A percentile compares a stretch with the other conserved stretches of the same genome.
Conservation (phyloP, 2,329 filamentous ascomycete genomes). For the Penicillium sp. region DNA sequence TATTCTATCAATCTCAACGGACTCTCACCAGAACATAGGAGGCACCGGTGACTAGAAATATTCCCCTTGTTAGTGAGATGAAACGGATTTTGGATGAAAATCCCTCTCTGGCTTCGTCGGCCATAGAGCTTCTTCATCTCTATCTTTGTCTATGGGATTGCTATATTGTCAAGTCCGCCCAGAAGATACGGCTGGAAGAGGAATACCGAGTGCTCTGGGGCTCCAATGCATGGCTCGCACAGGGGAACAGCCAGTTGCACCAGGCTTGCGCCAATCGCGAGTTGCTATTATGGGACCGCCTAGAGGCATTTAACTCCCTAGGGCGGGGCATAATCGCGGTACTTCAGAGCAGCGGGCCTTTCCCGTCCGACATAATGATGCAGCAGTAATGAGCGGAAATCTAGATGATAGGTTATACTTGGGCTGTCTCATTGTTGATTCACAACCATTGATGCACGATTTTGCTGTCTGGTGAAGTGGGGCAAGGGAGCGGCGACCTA, state of each 20-base stretch:
- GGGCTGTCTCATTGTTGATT: too few species aligned
- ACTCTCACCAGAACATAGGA: too few species aligned
- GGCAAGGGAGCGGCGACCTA: too few species aligned
- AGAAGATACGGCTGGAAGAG: constrained; percentile 1
- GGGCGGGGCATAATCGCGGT: not conserved
- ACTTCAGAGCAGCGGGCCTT: too few species aligned
- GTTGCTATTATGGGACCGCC: not conserved
- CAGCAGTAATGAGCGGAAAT: not conserved
- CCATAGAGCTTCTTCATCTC: constrained; percentile 1
- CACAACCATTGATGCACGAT: too few species aligned
- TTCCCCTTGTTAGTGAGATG: constrained; percentile 1
- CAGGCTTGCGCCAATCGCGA: not conserved
- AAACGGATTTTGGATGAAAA: not conserved
- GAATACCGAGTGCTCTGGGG: not conserved
- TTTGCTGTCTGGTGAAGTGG: too few species aligned
- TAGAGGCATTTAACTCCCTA: not conserved
- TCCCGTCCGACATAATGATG: not conserved
- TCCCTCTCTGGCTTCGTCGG: not conserved
- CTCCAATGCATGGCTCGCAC: constrained; percentile 3
- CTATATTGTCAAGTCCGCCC: constrained; percentile 1
- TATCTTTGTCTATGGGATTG: constrained; percentile 3
- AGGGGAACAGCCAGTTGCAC: not conserved
- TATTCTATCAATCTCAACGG: too few species aligned
- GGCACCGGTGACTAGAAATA: too few species aligned
- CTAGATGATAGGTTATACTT: not conserved